phyloP scores from a whole-genome alignment of 345 rosid species.

The Raphanus raphanistrum region DNA sequence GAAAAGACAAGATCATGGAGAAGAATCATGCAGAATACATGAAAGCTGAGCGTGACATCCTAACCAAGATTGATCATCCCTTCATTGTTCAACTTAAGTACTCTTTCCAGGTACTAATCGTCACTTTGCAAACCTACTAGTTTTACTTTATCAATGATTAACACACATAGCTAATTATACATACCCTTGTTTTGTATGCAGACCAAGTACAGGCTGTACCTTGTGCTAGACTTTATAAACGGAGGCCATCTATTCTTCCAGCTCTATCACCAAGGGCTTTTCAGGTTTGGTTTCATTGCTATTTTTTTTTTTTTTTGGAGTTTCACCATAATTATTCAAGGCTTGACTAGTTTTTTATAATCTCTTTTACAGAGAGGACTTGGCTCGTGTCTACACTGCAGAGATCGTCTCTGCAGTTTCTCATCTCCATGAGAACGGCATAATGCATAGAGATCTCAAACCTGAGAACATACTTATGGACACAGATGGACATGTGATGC shows the following conservation, averaged over 20 bases:
- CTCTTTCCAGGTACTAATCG: constrained; percentile 77
- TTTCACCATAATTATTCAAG: not conserved
- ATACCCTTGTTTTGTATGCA: constrained; percentile 42
- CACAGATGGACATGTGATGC: constrained; percentile 86
- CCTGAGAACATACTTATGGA: constrained; percentile 92
- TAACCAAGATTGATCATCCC: constrained; percentile 82
- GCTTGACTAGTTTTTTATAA: constrained; percentile 20
- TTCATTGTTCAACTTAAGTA: constrained; percentile 85
- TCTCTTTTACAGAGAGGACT: constrained; percentile 65
- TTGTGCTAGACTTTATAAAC: constrained; percentile 86
- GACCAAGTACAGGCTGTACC: constrained; percentile 89
- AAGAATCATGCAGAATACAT: constrained; percentile 90
- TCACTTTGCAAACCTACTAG: not conserved
- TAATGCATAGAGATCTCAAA: constrained; percentile 98
- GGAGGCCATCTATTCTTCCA: constrained; percentile 98
- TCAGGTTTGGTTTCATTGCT: constrained; percentile 51
- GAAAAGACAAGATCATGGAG: constrained; percentile 92
- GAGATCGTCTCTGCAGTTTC: constrained; percentile 87
- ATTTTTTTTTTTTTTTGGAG: not conserved
- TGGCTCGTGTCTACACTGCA: constrained; percentile 88
- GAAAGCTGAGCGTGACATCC: constrained; percentile 94
- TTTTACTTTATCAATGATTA: not conserved
- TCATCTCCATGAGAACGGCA: constrained; percentile 91
- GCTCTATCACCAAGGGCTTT: constrained; percentile 93
- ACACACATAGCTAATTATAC: no score